These are phyloP conservation scores for Solioccasus polychromus DNA, from an alignment of 768 basidiomycete genomes.

Conservation along the genomic window DNA sequence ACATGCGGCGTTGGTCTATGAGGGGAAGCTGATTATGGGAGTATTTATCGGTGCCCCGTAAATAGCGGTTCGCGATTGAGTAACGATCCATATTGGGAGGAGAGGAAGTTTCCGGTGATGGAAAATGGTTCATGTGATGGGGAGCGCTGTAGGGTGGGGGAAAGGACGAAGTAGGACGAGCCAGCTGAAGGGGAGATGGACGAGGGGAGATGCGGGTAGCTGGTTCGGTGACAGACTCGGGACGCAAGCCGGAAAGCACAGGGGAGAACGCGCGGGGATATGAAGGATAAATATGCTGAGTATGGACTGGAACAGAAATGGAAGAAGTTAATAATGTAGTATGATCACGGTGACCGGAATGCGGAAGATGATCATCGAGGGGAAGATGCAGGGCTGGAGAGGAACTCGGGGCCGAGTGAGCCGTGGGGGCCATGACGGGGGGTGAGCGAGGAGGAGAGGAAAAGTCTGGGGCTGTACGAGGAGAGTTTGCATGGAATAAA, in stretches of 20 bases:
- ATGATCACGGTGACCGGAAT: slow-evolving; percentile 33
- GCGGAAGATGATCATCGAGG: slow-evolving; percentile 32
- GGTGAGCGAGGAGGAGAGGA: slow-evolving; percentile 22
- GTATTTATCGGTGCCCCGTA: slow-evolving; percentile 38
- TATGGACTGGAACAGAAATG: slow-evolving; percentile 14
- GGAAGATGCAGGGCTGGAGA: slow-evolving; percentile 31
- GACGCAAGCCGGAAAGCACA: not conserved
- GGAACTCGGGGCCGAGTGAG: slow-evolving; percentile 35
- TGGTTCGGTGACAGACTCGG: not conserved
- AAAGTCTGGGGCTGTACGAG: slow-evolving; percentile 28
- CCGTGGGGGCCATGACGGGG: slow-evolving; percentile 32
- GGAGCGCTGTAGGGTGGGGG: slow-evolving; percentile 42
- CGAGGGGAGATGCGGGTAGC: slow-evolving; percentile 35
- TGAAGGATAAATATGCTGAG: slow-evolving; percentile 19
- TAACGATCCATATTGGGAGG: slow-evolving; percentile 40
- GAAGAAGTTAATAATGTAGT: slow-evolving; percentile 15
- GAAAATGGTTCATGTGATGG: slow-evolving; percentile 44
- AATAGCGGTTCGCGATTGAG: slow-evolving; percentile 37
- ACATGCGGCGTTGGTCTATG: slow-evolving; percentile 66
- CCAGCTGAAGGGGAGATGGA: slow-evolving; percentile 44
- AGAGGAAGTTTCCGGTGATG: slow-evolving; percentile 40
- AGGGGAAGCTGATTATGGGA: slow-evolving; percentile 34
- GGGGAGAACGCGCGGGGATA: slow-evolving; percentile 11
- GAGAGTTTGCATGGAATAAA: slow-evolving; percentile 26
- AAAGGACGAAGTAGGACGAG: slow-evolving; percentile 37